Conservation (phyloP, 129 eudicot genomes). For the Tagetes patula region DNA sequence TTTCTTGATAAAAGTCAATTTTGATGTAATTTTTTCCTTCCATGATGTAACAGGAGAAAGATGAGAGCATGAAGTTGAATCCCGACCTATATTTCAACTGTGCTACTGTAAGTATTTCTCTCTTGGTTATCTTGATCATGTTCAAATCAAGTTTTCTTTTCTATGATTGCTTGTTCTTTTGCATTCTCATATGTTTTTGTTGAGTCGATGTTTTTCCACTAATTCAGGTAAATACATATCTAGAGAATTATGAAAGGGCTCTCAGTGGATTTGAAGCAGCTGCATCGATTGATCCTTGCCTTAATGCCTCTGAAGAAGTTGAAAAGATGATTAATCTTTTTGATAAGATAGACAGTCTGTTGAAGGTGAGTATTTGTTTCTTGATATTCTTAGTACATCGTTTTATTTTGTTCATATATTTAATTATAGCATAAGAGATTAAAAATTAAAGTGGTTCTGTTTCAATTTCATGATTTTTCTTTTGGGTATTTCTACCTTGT, state of each 20-base stretch:
- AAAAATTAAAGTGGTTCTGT: not conserved
- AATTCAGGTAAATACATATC: slow-evolving; percentile 70
- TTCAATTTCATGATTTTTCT: not conserved
- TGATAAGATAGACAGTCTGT: slow-evolving; percentile 64
- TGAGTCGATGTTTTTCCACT: not conserved
- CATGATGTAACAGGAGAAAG: slow-evolving; percentile 76
- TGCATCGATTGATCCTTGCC: slow-evolving; percentile 84
- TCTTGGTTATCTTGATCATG: slow-evolving; percentile 4
- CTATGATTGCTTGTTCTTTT: slow-evolving; percentile 9
- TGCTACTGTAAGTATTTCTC: slow-evolving; percentile 65
- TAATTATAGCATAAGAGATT: not conserved
- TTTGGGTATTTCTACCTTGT: not conserved
- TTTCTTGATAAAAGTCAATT: slow-evolving; percentile 10
- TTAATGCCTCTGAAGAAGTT: slow-evolving; percentile 73
- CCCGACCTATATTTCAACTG: slow-evolving; percentile 88
- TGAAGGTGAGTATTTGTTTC: slow-evolving; percentile 44
- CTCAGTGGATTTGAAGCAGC: slow-evolving; percentile 98
- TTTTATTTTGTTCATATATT: not conserved
- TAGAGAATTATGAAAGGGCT: slow-evolving; percentile 95
- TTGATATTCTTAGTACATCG: not conserved
- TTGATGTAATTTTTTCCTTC: slow-evolving; percentile 18
- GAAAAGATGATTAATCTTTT: slow-evolving; percentile 76
- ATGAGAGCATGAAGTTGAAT: slow-evolving; percentile 76
- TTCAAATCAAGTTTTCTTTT: not conserved
- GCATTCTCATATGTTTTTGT: slow-evolving; percentile 3